Percentiles rank a stretch among this genome's conserved stretches.
Conservation (phyloP, 2,329 filamentous ascomycete species). For the Epichloe gansuensis region DNA sequence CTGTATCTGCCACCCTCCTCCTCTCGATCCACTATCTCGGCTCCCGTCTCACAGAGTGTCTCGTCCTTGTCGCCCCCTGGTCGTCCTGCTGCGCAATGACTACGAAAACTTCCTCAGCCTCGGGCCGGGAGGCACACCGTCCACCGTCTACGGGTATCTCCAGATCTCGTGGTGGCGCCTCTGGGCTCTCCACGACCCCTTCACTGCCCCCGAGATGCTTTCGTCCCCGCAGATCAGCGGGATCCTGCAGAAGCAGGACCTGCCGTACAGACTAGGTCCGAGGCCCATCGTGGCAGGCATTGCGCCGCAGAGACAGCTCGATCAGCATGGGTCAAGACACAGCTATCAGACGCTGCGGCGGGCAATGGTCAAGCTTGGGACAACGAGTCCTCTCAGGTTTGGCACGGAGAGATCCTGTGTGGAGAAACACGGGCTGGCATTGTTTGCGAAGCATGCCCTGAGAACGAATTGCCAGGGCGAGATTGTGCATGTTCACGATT, state of each 20-base stretch:
- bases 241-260: conserved; percentile 37
- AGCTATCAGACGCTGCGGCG: conserved; percentile 44
- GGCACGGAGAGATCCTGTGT: conserved; percentile 61
- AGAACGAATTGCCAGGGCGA: conserved; percentile 69
- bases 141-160: conserved; percentile 61
- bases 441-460: conserved; percentile 56
- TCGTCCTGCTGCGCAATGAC: conserved; percentile 51
- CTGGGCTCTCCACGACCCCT: conserved; percentile 60
- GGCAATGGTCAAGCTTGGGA: conserved; percentile 39
- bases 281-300: conserved; percentile 62
- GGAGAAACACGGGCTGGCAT: conserved; percentile 68
- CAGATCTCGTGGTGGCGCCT: conserved; percentile 61
- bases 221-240: conserved; percentile 39
- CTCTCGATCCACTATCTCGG: conserved; percentile 40
- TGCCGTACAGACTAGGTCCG: conserved; percentile 50
- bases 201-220: conserved; percentile 42
- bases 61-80: conserved; percentile 36
- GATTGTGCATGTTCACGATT: conserved; percentile 67
- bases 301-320: conserved; percentile 67
- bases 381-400: conserved; percentile 32
- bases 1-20: conserved; percentile 33
- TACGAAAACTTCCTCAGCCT: conserved; percentile 65
- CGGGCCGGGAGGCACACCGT: conserved; percentile 69
- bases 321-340: conserved; percentile 45
- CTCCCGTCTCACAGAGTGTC: conserved; percentile 32